Evolutionary conservation across 108 stramenopile genomes (phyloP).

Genomic region (Nannochloropsis oceanica): DNA sequence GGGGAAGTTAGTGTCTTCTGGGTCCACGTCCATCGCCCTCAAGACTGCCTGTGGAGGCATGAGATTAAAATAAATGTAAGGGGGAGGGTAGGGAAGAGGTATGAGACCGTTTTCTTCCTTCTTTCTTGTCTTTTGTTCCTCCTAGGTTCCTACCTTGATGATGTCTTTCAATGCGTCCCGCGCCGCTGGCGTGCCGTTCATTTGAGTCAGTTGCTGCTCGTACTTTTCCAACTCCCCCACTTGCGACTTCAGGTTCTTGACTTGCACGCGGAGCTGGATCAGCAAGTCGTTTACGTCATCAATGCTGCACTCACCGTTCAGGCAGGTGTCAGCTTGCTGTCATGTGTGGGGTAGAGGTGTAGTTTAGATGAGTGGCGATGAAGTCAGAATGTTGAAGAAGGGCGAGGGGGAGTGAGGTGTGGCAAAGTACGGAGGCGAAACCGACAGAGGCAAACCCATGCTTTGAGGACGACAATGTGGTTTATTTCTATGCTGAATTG

Average conservation of each 20-base stretch:
- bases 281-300: neutral
- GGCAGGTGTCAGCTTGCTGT: neutral
- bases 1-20: neutral
- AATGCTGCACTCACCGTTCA: neutral
- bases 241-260: neutral
- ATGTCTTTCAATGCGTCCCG: neutral
- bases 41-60: neutral
- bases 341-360: neutral
- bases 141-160: neutral
- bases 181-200: neutral
- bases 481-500: too few relatives aligned
- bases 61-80: too few relatives aligned
- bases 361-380: neutral
- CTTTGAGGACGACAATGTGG: too few relatives aligned
- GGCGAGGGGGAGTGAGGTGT: too few relatives aligned
- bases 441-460: too few relatives aligned
- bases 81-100: too few relatives aligned
- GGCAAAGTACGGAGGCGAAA: too few relatives aligned
- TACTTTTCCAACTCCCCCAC: neutral
- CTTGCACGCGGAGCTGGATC: neutral
- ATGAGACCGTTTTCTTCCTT: too few relatives aligned
- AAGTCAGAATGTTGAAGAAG: too few relatives aligned
- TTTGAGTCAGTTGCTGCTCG: neutral
- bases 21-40: neutral
- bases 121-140: too few relatives aligned